phyloP scores from a whole-genome alignment of 352 stramenopile species.

The Paralagenidium karlingii region DNA sequence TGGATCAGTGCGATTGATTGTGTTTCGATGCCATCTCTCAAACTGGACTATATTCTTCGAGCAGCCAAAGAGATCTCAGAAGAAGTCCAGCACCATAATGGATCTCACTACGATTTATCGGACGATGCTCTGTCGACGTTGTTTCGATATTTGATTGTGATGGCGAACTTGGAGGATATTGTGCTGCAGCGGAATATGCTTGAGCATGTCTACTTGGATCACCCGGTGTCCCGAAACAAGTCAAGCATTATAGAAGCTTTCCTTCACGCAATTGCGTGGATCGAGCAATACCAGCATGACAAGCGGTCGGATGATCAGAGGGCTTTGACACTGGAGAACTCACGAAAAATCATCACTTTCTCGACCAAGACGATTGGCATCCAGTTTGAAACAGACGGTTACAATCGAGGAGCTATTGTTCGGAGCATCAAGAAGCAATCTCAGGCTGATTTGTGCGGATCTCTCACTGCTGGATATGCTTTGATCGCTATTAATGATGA shows the following conservation, averaged over 20 bases:
- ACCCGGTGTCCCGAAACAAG: conserved; percentile 67
- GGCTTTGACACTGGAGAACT: conserved; percentile 19
- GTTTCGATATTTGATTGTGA: conserved; percentile 57
- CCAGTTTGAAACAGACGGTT: conserved; percentile 68
- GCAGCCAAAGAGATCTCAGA: conserved; percentile 34
- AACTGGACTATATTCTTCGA: conserved; percentile 60
- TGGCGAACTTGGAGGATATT: conserved; percentile 47
- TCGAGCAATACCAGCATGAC: conserved; percentile 41
- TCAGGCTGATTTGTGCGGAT: conserved; percentile 57
- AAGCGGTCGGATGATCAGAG: conserved; percentile 24
- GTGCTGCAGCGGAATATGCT: conserved; percentile 32
- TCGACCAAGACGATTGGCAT: conserved; percentile 76
- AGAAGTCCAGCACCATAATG: conserved; percentile 37
- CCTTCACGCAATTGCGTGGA: conserved; percentile 66
- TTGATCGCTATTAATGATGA: conserved; percentile 77
- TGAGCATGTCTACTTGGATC: conserved; percentile 42
- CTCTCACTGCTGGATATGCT: conserved; percentile 54
- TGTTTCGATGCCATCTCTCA: conserved; percentile 69
- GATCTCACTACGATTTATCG: conserved; percentile 36
- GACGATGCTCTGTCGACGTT: conserved; percentile 44
- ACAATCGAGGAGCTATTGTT: conserved; percentile 63
- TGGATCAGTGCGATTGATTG: conserved; percentile 60
- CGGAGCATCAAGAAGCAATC: conserved; percentile 66
- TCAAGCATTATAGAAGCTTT: conserved; percentile 38
- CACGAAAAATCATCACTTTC: conserved; percentile 59